phyloP scores from a whole-genome alignment of 805 yeast genomes.

The Suhomyces sp. region DNA sequence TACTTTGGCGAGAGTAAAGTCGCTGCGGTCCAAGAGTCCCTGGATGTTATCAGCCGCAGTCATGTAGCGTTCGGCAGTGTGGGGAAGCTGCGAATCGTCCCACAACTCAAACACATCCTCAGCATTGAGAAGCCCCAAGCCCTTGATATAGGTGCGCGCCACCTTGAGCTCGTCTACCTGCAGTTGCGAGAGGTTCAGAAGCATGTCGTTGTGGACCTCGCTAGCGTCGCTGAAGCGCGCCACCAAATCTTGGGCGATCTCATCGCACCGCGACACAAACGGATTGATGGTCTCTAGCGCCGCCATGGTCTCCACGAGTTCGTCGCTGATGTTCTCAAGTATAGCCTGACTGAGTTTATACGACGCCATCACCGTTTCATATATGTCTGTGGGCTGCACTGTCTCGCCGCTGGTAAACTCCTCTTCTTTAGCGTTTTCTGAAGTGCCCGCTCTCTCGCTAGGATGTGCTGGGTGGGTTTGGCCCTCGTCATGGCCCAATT shows the following conservation, averaged over 20 bases:
- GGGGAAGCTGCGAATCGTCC: constrained; percentile 25
- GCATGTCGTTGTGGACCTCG: constrained; percentile 15
- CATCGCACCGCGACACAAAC: constrained; percentile 18
- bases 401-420: constrained; percentile 21
- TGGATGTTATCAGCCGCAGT: constrained; percentile 44
- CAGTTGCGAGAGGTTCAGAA: constrained; percentile 24
- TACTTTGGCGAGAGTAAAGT: constrained; percentile 10
- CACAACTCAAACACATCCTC: constrained; percentile 30
- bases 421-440: constrained; percentile 2
- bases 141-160: constrained; percentile 23
- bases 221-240: constrained; percentile 14
- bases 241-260: constrained; percentile 17
- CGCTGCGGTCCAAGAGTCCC: constrained; percentile 38
- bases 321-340: constrained; percentile 22
- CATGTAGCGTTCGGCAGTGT: constrained; percentile 36
- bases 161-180: constrained; percentile 33
- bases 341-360: constrained; percentile 29
- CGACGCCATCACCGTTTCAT: constrained; percentile 30
- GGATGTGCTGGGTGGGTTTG: background rate
- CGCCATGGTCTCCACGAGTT: constrained; percentile 4
- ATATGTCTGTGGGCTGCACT: constrained; percentile 34
- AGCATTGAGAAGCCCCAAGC: constrained; percentile 24
- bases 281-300: constrained; percentile 15
- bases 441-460: background rate
- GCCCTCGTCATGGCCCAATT: background rate